phyloP scores from a whole-genome alignment of 2,329 filamentous ascomycete genomes.

The Cercospora berteroae region DNA sequence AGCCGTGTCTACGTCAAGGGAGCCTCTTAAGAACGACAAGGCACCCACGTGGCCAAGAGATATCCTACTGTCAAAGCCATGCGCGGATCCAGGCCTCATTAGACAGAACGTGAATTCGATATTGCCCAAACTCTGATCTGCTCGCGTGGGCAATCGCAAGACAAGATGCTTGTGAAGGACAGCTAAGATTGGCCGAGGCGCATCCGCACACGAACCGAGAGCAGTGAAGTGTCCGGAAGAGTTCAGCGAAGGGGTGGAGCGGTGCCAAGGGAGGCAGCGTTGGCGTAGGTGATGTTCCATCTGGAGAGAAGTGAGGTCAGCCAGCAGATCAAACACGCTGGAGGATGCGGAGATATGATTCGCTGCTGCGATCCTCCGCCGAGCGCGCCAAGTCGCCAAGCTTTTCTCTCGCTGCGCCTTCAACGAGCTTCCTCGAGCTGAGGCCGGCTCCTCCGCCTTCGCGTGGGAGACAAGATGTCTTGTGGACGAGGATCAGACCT shows the following conservation, averaged over 20 bases:
- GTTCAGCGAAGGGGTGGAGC: neutral
- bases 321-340: slow-evolving; percentile 3
- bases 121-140: slow-evolving; percentile 3
- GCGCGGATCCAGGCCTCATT: neutral
- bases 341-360: neutral
- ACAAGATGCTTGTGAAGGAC: neutral
- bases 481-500: neutral
- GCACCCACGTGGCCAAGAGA: slow-evolving; percentile 10
- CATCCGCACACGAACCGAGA: slow-evolving; percentile 8
- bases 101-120: neutral
- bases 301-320: neutral
- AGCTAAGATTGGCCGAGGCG: slow-evolving; percentile 11
- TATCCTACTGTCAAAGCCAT: neutral
- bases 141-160: neutral
- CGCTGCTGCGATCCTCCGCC: neutral
- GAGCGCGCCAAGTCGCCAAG: neutral
- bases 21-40: neutral
- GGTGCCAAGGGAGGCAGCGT: neutral
- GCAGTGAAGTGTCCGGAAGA: slow-evolving; percentile 5
- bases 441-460: neutral
- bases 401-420: neutral
- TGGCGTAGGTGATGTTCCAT: neutral
- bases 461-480: slow-evolving; percentile 6
- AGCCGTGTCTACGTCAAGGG: neutral
- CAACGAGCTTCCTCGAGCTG: neutral